These are phyloP conservation scores for Aspergillus tanneri DNA, from an alignment of 2,329 filamentous ascomycete genomes.

Conservation along the genomic window DNA sequence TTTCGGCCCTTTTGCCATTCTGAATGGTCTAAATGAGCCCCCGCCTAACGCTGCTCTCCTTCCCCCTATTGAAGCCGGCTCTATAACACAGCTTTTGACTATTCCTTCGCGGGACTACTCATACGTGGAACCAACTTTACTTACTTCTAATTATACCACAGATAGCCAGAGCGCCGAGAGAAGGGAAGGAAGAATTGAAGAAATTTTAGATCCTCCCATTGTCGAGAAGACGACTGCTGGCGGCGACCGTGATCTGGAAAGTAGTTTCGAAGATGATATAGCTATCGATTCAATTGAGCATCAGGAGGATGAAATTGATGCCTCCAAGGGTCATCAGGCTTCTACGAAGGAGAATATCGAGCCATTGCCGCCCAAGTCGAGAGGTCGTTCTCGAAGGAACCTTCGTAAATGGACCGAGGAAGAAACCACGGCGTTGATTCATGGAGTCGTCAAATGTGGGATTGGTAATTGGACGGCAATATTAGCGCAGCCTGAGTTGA, in stretches of 20 bases:
- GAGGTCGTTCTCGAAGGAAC: slow-evolving; percentile 50
- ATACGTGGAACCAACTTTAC: slow-evolving; percentile 23
- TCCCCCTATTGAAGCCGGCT: slow-evolving; percentile 59
- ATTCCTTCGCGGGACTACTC: slow-evolving; percentile 32
- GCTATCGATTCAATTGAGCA: slow-evolving; percentile 3
- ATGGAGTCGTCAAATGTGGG: slow-evolving; percentile 60
- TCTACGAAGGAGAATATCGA: slow-evolving; percentile 17
- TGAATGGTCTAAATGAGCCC: slow-evolving; percentile 63
- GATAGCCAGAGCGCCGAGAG: slow-evolving; percentile 30
- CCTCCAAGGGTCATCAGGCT: slow-evolving; percentile 3
- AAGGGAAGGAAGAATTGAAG: slow-evolving; percentile 37
- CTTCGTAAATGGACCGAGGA: slow-evolving; percentile 58
- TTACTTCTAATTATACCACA: slow-evolving; percentile 17
- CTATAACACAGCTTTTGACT: slow-evolving; percentile 38
- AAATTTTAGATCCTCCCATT: slow-evolving; percentile 34
- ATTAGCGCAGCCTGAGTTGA: slow-evolving; percentile 55
- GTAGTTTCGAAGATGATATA: slow-evolving; percentile 7
- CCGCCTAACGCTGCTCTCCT: slow-evolving; percentile 61
- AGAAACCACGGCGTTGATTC: slow-evolving; percentile 58
- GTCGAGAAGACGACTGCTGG: slow-evolving; percentile 21
- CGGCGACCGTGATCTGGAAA: slow-evolving; percentile 17
- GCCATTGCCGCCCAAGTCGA: slow-evolving; percentile 34
- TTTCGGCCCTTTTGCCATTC: slow-evolving; percentile 47
- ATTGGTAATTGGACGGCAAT: slow-evolving; percentile 67
- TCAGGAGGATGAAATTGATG: slow-evolving; percentile 11